Percentiles rank a stretch among this genome's conserved stretches.
phyloP scores from a whole-genome alignment of 176 grass and related monocot species.

The Triticum urartu region DNA sequence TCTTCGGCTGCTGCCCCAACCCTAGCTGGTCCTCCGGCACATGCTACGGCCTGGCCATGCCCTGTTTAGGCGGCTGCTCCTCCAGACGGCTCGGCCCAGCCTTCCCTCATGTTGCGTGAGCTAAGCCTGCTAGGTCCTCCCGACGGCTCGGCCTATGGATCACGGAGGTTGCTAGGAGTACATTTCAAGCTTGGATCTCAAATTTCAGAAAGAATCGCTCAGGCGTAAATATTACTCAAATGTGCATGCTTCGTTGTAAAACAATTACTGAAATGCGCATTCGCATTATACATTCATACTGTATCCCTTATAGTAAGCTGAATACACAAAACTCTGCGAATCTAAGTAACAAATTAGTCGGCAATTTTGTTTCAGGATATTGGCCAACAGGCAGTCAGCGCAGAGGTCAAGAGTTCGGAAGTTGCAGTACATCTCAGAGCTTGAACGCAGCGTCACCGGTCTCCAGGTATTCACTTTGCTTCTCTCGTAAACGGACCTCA shows the following conservation, averaged over 20 bases:
- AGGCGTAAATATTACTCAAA: background rate
- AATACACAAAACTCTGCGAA: background rate
- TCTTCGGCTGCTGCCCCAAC: no score
- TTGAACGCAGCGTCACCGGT: slow-evolving; percentile 86
- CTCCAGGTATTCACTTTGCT: slow-evolving; percentile 59
- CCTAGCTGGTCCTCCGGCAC: no score
- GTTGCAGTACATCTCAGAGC: slow-evolving; percentile 95
- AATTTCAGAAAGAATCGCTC: background rate
- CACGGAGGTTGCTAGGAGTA: no score
- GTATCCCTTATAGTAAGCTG: background rate
- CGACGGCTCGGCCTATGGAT: no score
- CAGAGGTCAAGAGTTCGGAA: slow-evolving; percentile 95
- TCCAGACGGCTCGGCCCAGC: no score
- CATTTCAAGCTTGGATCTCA: background rate
- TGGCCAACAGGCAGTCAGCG: slow-evolving; percentile 97
- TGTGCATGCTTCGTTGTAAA: background rate
- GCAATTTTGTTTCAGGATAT: slow-evolving; percentile 51
- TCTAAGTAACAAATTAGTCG: background rate
- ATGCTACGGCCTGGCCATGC: no score
- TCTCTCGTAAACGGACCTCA: background rate
- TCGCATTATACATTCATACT: no score
- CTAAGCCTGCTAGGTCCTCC: no score
- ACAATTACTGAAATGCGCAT: background rate
- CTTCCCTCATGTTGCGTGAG: no score
- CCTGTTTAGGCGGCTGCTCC: no score